A percentile compares a stretch with the other conserved stretches of the same genome.
These are phyloP conservation scores for Phytophthora pluvialis DNA, from an alignment of 352 stramenopile genomes.

Conservation along the genomic window DNA sequence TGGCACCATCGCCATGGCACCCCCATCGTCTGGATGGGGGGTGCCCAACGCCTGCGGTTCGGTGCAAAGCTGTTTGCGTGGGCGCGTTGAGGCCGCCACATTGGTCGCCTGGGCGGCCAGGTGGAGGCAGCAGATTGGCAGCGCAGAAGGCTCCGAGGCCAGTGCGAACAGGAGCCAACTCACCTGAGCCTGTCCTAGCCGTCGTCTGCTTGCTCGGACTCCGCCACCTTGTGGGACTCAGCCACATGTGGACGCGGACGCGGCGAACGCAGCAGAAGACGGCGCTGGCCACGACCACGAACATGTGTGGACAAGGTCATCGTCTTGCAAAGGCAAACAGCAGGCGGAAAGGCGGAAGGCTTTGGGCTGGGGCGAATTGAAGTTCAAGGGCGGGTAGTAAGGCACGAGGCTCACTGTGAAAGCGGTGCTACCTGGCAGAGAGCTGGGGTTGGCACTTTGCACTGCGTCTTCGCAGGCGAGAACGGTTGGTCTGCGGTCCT, in stretches of 20 bases:
- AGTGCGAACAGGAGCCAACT: not conserved
- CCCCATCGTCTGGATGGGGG: slow-evolving; percentile 25
- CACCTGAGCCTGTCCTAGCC: slow-evolving; percentile 3
- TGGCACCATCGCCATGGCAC: slow-evolving; percentile 18
- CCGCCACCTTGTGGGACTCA: not conserved
- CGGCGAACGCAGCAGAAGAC: not conserved
- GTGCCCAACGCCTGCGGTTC: not conserved
- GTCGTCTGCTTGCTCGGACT: slow-evolving; percentile 19
- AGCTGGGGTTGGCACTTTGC: not conserved
- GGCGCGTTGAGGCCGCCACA: slow-evolving; percentile 1
- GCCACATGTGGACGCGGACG: not conserved
- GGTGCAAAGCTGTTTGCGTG: slow-evolving; percentile 12
- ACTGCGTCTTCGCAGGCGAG: not conserved
- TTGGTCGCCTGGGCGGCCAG: slow-evolving; percentile 16
- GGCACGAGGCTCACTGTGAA: not conserved
- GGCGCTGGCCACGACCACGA: not conserved
- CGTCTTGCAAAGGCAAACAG: slow-evolving; percentile 13
- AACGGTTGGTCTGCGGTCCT: slow-evolving; percentile 9
- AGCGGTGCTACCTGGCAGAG: slow-evolving; percentile 1
- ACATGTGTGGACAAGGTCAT: slow-evolving; percentile 2
- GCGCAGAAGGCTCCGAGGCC: not conserved
- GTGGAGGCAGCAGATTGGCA: slow-evolving; percentile 23
- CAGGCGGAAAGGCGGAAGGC: slow-evolving; percentile 3
- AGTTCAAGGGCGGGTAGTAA: slow-evolving; percentile 14
- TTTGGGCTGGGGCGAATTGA: slow-evolving; percentile 12